Percentiles rank a stretch among this genome's conserved stretches.
Conservation (phyloP, 2,329 filamentous ascomycete genomes). For the Ophiostoma quercus region DNA sequence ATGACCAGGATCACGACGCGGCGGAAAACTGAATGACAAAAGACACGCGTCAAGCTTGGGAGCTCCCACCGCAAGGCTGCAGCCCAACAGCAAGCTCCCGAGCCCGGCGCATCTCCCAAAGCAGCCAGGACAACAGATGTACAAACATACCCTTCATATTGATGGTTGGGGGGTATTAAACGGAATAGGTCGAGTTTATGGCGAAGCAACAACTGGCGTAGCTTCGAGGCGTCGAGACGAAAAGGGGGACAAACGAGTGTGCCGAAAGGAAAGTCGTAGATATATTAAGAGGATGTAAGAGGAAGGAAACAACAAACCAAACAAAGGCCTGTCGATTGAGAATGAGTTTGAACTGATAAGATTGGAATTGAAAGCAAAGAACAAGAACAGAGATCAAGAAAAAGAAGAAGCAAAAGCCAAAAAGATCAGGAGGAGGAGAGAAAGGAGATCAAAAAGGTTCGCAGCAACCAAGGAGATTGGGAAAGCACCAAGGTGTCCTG, state of each 20-base stretch:
- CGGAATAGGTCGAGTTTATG: constrained; percentile 25
- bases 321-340: constrained; percentile 15
- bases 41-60: not conserved
- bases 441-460: constrained; percentile 4
- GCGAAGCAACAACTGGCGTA: constrained; percentile 10
- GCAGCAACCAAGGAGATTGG: not conserved
- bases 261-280: constrained; percentile 25
- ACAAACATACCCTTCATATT: constrained; percentile 41
- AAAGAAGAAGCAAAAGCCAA: constrained; percentile 14
- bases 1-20: not conserved
- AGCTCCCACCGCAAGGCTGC: constrained; percentile 9
- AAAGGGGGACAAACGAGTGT: constrained; percentile 19
- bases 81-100: not conserved
- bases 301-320: constrained; percentile 14
- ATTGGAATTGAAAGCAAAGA: constrained; percentile 14
- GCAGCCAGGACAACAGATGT: not conserved
- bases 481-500: constrained; percentile 24
- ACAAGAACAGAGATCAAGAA: constrained; percentile 13
- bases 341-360: constrained; percentile 2
- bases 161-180: constrained; percentile 18
- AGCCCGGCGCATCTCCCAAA: not conserved
- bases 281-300: constrained; percentile 5
- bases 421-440: constrained; percentile 13
- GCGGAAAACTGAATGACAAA: not conserved
- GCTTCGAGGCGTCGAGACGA: constrained; percentile 17